phyloP scores from a whole-genome alignment of 352 stramenopile species.

The Phytopythium litorale region DNA sequence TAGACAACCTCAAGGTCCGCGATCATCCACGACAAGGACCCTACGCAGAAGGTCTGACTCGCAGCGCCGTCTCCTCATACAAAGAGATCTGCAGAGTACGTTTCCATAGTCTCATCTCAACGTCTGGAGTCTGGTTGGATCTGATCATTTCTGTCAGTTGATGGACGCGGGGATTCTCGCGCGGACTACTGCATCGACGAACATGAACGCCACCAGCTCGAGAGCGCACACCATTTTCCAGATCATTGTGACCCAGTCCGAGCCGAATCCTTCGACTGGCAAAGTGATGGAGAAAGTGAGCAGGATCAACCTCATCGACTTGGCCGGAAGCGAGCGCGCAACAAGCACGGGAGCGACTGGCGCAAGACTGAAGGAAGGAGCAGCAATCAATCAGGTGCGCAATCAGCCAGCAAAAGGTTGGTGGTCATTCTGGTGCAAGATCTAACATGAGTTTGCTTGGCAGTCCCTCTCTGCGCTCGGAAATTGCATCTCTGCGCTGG shows the following conservation, averaged over 20 bases:
- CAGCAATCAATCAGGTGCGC: conserved; percentile 89
- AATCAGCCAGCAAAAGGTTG: neutral
- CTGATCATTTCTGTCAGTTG: conserved; percentile 26
- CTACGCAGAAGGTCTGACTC: conserved; percentile 79
- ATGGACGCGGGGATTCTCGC: conserved; percentile 85
- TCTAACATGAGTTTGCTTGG: conserved; percentile 11
- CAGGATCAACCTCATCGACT: conserved; percentile 89
- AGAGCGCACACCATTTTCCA: conserved; percentile 83
- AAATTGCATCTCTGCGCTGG: conserved; percentile 91
- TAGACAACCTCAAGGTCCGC: conserved; percentile 86
- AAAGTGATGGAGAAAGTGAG: conserved; percentile 85
- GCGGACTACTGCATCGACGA: conserved; percentile 78
- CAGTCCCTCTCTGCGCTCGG: conserved; percentile 86
- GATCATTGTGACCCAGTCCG: conserved; percentile 79
- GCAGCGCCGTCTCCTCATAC: conserved; percentile 77
- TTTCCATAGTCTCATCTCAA: neutral
- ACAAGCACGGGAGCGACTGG: conserved; percentile 89
- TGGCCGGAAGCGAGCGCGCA: conserved; percentile 89
- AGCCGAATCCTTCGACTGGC: conserved; percentile 58
- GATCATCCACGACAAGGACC: conserved; percentile 82
- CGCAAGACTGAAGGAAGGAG: conserved; percentile 88
- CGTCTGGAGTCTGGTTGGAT: neutral
- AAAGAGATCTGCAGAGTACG: conserved; percentile 69
- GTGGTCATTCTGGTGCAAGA: neutral
- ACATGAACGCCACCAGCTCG: conserved; percentile 87